Conservation (phyloP, 1,139 yeast genomes). For the Taphrina wiesneri region DNA sequence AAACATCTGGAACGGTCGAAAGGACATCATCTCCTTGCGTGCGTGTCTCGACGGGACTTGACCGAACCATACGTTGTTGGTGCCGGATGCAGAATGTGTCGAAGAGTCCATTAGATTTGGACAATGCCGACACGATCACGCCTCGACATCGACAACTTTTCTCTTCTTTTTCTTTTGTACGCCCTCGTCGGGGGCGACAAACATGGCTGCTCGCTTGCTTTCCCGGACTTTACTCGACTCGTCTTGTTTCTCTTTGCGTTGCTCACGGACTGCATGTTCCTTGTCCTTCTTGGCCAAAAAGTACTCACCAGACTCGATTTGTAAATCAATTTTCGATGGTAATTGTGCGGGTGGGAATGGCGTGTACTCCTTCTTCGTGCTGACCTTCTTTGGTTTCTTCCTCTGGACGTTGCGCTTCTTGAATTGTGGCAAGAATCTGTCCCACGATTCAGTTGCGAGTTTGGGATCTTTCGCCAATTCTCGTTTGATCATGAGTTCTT, state of each 20-base stretch:
- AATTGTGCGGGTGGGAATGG: slow-evolving; percentile 99
- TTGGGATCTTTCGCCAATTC: slow-evolving; percentile 94
- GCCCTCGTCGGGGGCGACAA: slow-evolving; percentile 79
- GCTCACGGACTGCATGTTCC: slow-evolving; percentile 50
- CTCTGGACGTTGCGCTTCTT: slow-evolving; percentile 95
- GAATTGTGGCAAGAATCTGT: slow-evolving; percentile 92
- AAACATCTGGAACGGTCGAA: too few species aligned
- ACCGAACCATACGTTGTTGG: too few species aligned
- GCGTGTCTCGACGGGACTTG: too few species aligned
- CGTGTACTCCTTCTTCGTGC: slow-evolving; percentile 84
- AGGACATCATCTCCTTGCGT: too few species aligned
- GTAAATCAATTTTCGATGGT: slow-evolving; percentile 96
- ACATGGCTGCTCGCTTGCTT: slow-evolving; percentile 73
- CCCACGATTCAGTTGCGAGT: slow-evolving; percentile 94
- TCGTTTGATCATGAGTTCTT: slow-evolving; percentile 94
- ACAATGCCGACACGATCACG: background rate
- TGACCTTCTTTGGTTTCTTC: slow-evolving; percentile 73
- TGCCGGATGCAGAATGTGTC: too few species aligned
- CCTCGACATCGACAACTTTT: background rate
- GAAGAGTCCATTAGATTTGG: too few species aligned
- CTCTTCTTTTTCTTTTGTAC: slow-evolving; percentile 41
- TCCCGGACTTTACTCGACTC: slow-evolving; percentile 66
- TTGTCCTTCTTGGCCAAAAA: slow-evolving; percentile 85
- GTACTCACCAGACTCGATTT: slow-evolving; percentile 98
- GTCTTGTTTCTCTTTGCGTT: slow-evolving; percentile 72